phyloP scores from a whole-genome alignment of 2,329 filamentous ascomycete species.

The Parafenestella ontariensis region DNA sequence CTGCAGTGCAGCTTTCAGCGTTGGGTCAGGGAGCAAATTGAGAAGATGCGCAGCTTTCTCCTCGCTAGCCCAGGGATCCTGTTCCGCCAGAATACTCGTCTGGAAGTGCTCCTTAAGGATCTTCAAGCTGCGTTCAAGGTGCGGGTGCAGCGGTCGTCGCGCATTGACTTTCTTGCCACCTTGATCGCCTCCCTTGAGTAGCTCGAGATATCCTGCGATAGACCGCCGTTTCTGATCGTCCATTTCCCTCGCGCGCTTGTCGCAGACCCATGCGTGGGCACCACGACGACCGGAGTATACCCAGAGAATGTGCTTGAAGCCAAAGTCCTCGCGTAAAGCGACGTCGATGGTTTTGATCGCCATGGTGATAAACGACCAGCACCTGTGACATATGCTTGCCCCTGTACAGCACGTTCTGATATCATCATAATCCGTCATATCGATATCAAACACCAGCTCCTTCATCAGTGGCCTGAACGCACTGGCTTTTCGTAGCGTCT shows the following conservation, averaged over 20 bases:
- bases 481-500: conserved; percentile 78
- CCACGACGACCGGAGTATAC: conserved; percentile 97
- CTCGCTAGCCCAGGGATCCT: conserved; percentile 79
- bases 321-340: conserved; percentile 90
- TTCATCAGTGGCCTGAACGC: conserved; percentile 89
- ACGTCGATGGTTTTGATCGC: conserved; percentile 91
- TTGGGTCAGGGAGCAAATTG: conserved; percentile 80
- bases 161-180: conserved; percentile 87
- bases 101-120: conserved; percentile 86
- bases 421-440: conserved; percentile 98
- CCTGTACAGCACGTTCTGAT: conserved; percentile 94
- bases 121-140: conserved; percentile 84
- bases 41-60: conserved; percentile 80
- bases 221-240: conserved; percentile 86
- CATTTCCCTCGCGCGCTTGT: conserved; percentile 81
- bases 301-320: conserved; percentile 96
- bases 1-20: conserved; percentile 77
- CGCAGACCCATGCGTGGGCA: conserved; percentile 97
- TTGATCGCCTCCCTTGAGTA: conserved; percentile 85
- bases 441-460: conserved; percentile 98
- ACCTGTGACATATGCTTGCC: conserved; percentile 91
- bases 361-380: conserved; percentile 98
- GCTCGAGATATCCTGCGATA: conserved; percentile 87
- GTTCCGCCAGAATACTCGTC: conserved; percentile 77
- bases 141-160: conserved; percentile 85